Evolutionary conservation across 176 grass and related monocot species (phyloP), one percentile per base, ranked within the genome.

Genomic region (Phragmites australis): DNA sequence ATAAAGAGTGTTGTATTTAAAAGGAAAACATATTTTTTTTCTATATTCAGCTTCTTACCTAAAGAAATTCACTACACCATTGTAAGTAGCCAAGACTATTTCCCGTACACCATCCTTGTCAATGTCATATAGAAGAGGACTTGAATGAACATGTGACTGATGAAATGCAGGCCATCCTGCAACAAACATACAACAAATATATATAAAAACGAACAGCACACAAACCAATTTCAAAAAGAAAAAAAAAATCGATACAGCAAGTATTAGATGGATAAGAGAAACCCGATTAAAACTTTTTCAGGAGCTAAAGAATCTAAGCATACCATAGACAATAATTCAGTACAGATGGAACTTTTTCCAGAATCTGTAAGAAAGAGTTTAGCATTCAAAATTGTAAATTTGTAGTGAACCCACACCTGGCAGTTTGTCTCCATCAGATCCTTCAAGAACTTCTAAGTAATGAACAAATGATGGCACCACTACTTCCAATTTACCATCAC

Each of bases 401-500:
- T 5, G 57, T 30, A 44, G 66, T 42, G 47, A 74, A 87, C 57
- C 64, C 42, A 26, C 39, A 97, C 93, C 96, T 77, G 96, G 90
- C 16, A 99, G 18, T 92, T 99, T 99, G 60, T 99, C 96, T 73
- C 96, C 96, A 60, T 99, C 96, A 31, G 96, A 85, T 68, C 96
- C 96, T 85, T 99, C 92, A 57, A 99, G 92, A 78, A 99, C 96
- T 75, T 99, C 96, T 60, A 99, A 83, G 71, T 95, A 99, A 90
- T 99, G 96, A 67, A 99, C 92, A 88, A 95, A 99, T 63, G 96
- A 89, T 68, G 92, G 92, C 72, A 95, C 96, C 45, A 99, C 92
- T 83, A 99, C 84, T 80, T 99, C 96, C 68, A 99, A 84, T 53
- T 92, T 91, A 48, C 96, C 96, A 44, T 99, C 96, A 87, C 88